Evolutionary conservation across 2,329 filamentous ascomycete genomes (phyloP).

Genomic region (Leptographium flavum): DNA sequence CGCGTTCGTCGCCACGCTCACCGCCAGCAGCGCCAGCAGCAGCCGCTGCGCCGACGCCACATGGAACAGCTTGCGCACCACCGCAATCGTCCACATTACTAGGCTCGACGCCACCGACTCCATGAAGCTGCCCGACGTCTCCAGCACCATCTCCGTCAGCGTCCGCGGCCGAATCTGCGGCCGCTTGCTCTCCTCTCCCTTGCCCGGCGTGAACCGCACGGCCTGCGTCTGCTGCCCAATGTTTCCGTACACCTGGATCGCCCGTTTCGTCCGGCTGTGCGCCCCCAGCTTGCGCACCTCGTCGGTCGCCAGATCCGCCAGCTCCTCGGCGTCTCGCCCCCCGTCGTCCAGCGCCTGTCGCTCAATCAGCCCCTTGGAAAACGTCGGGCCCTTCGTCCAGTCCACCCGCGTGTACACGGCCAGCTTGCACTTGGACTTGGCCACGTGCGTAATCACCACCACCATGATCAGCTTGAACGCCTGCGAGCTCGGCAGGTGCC

Average conservation of each 20-base stretch:
- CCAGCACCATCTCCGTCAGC: constrained; percentile 55
- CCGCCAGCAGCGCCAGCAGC: constrained; percentile 51
- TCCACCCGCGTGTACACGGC: constrained; percentile 78
- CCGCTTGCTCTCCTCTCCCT: neutral
- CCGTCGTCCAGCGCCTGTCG: constrained; percentile 64
- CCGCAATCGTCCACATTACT: constrained; percentile 62
- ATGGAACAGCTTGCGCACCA: constrained; percentile 49
- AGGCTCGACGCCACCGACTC: constrained; percentile 63
- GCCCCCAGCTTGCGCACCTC: constrained; percentile 62
- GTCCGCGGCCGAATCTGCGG: constrained; percentile 43
- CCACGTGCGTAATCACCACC: constrained; percentile 83
- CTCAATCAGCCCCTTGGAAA: constrained; percentile 48
- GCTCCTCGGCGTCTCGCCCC: constrained; percentile 55
- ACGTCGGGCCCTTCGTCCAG: constrained; percentile 57
- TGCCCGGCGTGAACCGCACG: constrained; percentile 39
- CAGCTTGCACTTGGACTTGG: constrained; percentile 85
- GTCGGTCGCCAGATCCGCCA: constrained; percentile 62
- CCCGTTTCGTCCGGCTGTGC: constrained; percentile 61
- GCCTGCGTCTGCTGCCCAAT: constrained; percentile 55
- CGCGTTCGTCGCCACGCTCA: constrained; percentile 60
- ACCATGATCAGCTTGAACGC: constrained; percentile 76
- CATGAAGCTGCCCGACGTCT: constrained; percentile 56
- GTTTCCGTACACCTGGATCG: constrained; percentile 65
- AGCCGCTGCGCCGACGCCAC: constrained; percentile 60
- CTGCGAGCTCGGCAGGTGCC: constrained; percentile 73